Percentiles rank a stretch among this genome's conserved stretches.
phyloP scores from a whole-genome alignment of 441 rosid genomes.

The Rhodomyrtus psidioides region DNA sequence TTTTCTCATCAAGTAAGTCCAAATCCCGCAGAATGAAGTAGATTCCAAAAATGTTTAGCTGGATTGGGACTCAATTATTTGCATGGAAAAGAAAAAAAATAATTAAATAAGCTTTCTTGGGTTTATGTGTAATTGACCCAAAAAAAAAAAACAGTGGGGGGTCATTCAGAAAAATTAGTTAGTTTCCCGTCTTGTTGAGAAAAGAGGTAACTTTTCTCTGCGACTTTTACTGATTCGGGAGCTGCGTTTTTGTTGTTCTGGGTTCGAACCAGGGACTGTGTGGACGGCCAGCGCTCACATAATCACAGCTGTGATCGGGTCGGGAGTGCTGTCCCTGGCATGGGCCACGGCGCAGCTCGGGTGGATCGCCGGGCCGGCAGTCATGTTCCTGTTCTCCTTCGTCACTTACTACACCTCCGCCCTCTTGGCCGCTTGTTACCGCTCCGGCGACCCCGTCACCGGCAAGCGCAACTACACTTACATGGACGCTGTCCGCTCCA shows the following conservation, averaged over 20 bases:
- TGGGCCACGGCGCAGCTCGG: conserved; percentile 15
- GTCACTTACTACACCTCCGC: conserved; percentile 8
- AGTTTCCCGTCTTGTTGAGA: not conserved
- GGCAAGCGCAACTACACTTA: conserved; percentile 17
- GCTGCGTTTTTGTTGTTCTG: not conserved
- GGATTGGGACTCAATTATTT: not conserved
- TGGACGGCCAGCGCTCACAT: conserved; percentile 14
- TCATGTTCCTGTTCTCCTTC: conserved; percentile 8
- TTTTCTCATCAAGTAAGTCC: not conserved
- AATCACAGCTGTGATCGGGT: conserved; percentile 13
- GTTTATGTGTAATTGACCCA: not conserved
- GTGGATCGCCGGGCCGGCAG: conserved; percentile 6
- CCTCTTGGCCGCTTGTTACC: conserved; percentile 5
- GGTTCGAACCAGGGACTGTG: not conserved
- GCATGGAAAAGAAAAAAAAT: not conserved
- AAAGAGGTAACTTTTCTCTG: not conserved
- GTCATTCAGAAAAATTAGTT: not conserved
- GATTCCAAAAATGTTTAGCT: not conserved
- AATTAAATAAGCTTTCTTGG: not conserved
- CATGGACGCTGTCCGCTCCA: conserved; percentile 8
- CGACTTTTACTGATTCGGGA: not conserved
- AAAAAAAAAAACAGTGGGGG: not conserved
- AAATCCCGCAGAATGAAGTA: not conserved
- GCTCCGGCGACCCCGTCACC: conserved; percentile 3
- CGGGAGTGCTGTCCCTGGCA: conserved; percentile 8